Percentiles rank a stretch among this genome's conserved stretches.
These are phyloP conservation scores for Stagonosporopsis tanaceti DNA, from an alignment of 2,329 filamentous ascomycete genomes.

Conservation along the genomic window DNA sequence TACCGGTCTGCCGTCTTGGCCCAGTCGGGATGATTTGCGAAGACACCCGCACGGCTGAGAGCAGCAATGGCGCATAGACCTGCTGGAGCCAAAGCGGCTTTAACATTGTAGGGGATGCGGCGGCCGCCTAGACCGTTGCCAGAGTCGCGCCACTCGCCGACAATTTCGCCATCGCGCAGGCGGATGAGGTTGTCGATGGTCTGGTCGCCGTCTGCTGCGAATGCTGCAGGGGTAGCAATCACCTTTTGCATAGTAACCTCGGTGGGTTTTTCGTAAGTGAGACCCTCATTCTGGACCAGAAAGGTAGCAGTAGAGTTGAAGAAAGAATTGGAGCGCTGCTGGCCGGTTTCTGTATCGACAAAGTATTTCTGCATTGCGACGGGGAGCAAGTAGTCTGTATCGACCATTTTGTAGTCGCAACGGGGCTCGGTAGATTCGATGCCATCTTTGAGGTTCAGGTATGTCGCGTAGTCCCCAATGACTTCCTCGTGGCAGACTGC, in stretches of 20 bases:
- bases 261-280: conserved; percentile 63
- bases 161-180: conserved; percentile 61
- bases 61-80: conserved; percentile 66
- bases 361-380: conserved; percentile 68
- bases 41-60: conserved; percentile 61
- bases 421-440: conserved; percentile 61
- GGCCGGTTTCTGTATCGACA: conserved; percentile 55
- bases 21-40: conserved; percentile 60
- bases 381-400: conserved; percentile 69
- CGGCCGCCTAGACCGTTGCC: conserved; percentile 67
- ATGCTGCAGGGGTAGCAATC: conserved; percentile 63
- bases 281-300: conserved; percentile 59
- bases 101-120: conserved; percentile 71
- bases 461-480: conserved; percentile 71
- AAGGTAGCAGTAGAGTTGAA: conserved; percentile 58
- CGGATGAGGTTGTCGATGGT: conserved; percentile 64
- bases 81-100: conserved; percentile 68
- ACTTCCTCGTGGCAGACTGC: conserved; percentile 71
- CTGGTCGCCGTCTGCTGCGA: conserved; percentile 59
- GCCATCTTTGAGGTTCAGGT: conserved; percentile 63
- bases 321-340: conserved; percentile 46
- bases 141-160: conserved; percentile 71
- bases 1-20: conserved; percentile 48
- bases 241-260: conserved; percentile 65
- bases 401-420: conserved; percentile 69